These are phyloP conservation scores for Euphorbia tirucalli DNA, from an alignment of 345 rosid species.

Conservation along the genomic window DNA sequence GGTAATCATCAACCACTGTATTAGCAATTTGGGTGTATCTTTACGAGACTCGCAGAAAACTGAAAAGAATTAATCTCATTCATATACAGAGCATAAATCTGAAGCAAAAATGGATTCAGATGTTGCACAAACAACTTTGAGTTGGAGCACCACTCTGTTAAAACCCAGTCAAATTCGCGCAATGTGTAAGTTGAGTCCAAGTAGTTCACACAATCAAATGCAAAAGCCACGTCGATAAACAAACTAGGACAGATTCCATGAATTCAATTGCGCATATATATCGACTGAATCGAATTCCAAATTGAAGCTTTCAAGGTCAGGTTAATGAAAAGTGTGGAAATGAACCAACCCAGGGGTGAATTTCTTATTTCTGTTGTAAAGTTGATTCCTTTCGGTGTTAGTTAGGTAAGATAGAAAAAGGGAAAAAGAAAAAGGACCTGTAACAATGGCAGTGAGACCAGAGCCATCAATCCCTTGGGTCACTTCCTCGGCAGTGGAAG, in stretches of 20 bases:
- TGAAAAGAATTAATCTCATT: not conserved
- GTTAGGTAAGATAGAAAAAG: not conserved
- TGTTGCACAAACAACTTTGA: no score
- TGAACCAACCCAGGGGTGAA: no score
- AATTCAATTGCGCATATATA: not conserved
- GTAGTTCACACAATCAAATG: not conserved
- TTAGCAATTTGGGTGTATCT: not conserved
- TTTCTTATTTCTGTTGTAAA: no score
- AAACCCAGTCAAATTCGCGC: no score
- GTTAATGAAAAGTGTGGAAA: not conserved
- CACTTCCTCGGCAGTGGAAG: slow-evolving; percentile 76
- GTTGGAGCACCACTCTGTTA: no score
- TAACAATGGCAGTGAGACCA: slow-evolving; percentile 75
- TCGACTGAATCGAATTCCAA: not conserved
- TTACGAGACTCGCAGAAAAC: no score
- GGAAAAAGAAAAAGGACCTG: slow-evolving; percentile 37
- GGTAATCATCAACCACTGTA: no score
- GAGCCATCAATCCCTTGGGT: slow-evolving; percentile 66
- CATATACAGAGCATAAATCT: not conserved
- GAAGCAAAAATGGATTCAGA: not conserved
- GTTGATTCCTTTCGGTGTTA: no score
- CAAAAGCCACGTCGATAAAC: not conserved
- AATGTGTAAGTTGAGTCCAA: no score
- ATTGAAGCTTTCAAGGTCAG: not conserved
- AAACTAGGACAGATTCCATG: not conserved